Base-by-base conservation (phyloP, 2,329 filamentous ascomycete genomes). In the Aspergillus carbonarius region DNA sequence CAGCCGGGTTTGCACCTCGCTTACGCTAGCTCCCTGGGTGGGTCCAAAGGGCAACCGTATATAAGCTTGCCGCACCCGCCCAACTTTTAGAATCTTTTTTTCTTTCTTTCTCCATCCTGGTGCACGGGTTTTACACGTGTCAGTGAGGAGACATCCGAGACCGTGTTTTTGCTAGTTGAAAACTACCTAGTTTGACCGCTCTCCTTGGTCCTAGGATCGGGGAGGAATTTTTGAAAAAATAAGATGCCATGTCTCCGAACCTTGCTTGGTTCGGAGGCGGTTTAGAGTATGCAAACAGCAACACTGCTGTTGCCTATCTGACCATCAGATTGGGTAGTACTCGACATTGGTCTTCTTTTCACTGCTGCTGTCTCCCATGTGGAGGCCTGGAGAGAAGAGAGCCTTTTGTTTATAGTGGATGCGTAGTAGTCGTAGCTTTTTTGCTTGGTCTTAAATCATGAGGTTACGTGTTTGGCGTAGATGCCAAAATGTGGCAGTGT, bases 81-180 rank as follows among this genome's bases (percentile, higher is more conserved):
- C 7, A n/a, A 0, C 1, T 57, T 64, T 74, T 68, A 55, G 35
- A 20, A 40, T 64, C 42, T 69, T 74, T 72, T 69, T 63, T 72
- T 68, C 64, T 70, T 75, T 76, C 68, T 59, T 70, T 72, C 64
- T 69, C 55, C 68, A 76, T 76, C 73, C 73, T 75, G 67, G 74
- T 76, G 74, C 74, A 88, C 79, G 86, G 87, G 89, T 87, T 85
- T 88, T 89, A 90, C 84, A 87, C 85, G 85, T 88, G 85, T 85
- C 87, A 88, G 87, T 92, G 89, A 92, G 86, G 89, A 91, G 88
- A 87, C 84, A 87, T 91, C 89, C 86, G 89, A 92, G 88, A 86
- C 85, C 84, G 85, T 84, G 83, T 91, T 91, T 90, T 91, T 91
- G 89, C 89, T 91, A 90, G 88, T 90, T 91, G 88, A 90, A 90